A percentile compares a stretch with the other conserved stretches of the same genome.
Conservation (phyloP, 2,329 filamentous ascomycete genomes). For the Neoscytalidium dimidiatum region DNA sequence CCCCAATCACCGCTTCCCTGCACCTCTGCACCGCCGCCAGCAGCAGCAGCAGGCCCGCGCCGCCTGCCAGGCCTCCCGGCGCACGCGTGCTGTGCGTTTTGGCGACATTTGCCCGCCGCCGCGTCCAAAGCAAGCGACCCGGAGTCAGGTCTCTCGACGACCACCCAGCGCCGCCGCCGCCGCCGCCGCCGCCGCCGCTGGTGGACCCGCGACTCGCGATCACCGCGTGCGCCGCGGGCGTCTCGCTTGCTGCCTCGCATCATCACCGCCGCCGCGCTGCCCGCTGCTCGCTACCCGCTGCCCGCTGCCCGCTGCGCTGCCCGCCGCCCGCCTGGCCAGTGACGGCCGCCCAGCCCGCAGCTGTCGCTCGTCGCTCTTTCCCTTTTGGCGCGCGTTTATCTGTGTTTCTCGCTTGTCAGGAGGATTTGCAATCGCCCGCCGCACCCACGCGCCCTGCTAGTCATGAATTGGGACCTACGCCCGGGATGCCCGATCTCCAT, state of each 20-base stretch:
- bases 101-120: conserved; percentile 16
- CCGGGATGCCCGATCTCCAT: conserved; percentile 17
- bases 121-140: conserved; percentile 11
- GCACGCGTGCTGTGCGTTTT: conserved; percentile 4
- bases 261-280: background rate
- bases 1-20: background rate
- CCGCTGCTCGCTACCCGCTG: background rate
- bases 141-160: background rate
- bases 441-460: conserved; percentile 7
- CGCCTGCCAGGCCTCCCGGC: conserved; percentile 13
- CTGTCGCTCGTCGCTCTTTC: background rate
- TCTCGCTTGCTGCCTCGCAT: conserved; percentile 15
- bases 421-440: conserved; percentile 17
- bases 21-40: background rate
- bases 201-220: conserved; percentile 11
- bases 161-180: background rate
- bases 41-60: background rate
- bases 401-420: conserved; percentile 16
- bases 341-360: background rate
- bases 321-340: background rate
- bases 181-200: background rate
- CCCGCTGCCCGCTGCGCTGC: conserved; percentile 5
- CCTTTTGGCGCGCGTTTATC: conserved; percentile 17
- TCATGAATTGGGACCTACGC: conserved; percentile 13
- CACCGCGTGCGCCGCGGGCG: background rate